phyloP scores from a whole-genome alignment of 176 grass and related monocot genomes.

The Musa itinerans region DNA sequence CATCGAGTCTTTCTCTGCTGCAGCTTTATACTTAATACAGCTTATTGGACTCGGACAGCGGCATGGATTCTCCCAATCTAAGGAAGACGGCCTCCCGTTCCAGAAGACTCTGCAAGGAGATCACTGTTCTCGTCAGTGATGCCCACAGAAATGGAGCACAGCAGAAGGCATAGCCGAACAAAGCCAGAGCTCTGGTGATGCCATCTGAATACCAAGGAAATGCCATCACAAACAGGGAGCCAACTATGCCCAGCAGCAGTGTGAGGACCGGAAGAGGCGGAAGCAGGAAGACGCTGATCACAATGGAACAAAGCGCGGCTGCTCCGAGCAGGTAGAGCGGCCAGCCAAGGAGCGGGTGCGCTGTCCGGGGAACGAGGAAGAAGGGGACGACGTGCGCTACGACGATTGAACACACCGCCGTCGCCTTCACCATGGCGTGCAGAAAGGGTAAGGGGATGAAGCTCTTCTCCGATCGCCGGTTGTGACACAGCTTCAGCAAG shows the following conservation, averaged over 20 bases:
- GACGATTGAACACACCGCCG: conserved; percentile 37
- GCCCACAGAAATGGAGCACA: conserved; percentile 56
- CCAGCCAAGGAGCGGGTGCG: conserved; percentile 89
- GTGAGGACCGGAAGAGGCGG: conserved; percentile 56
- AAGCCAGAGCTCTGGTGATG: conserved; percentile 44
- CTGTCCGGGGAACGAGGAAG: conserved; percentile 73
- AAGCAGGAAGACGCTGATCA: conserved; percentile 70
- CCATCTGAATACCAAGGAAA: conserved; percentile 91
- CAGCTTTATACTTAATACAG: conserved; percentile 43
- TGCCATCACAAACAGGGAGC: conserved; percentile 62
- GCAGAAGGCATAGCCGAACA: conserved; percentile 61
- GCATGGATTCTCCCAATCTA: conserved; percentile 52
- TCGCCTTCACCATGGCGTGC: conserved; percentile 57
- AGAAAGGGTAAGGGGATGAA: conserved; percentile 22
- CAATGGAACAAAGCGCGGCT: conserved; percentile 37
- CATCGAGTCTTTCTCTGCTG: background rate
- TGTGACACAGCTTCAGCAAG: conserved; percentile 70
- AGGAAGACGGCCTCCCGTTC: conserved; percentile 79
- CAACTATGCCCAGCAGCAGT: conserved; percentile 40
- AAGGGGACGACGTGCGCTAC: conserved; percentile 69
- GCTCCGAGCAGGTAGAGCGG: conserved; percentile 69
- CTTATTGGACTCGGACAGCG: conserved; percentile 66
- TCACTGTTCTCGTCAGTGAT: conserved; percentile 43
- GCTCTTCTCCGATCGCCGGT: conserved; percentile 58
- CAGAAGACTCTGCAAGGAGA: conserved; percentile 48